Evolutionary conservation across 23 red algal genomes (phyloP), one percentile per base, ranked within the genome.

Genomic region (Gracilaria domingensis): DNA sequence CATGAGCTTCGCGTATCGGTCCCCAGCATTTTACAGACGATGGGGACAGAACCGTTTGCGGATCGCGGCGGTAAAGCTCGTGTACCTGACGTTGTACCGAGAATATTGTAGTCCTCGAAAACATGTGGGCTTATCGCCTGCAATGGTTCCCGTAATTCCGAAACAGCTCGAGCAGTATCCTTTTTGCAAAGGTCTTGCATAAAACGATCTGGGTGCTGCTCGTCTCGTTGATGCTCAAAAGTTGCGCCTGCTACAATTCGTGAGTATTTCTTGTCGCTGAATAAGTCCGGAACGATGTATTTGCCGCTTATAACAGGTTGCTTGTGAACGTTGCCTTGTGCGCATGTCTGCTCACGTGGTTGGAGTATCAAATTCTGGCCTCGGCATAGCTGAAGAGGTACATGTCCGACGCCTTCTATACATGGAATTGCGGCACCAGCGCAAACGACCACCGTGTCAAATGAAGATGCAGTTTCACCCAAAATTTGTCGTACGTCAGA

Each of bases 401-500:
- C 55, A 75, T 80, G 28, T 23, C 29, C 45, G 7, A 95, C 21
- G 5, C 76, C 83, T 66, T 53, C 11, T 35, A 95, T 81, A 17
- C 29, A 30, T 61, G 50, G 49, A 20, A 81, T 80, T 16, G 86
- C 53, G 23, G 93, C 93, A 44, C 93, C 93, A 25, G 84, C 74
- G 81, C 93, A 95, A 56, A 95, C 35, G 0, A 95, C 84, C 72
- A 95, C 83, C n/a, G 79, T 66, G n/a, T 95, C 85, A 88, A 73
- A 95, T 44, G 44, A 42, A 26, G 4, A 16, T 23, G 30, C 2
- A 18, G 12, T 2, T 7, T 53, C 54, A 44, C 86, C 72, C 45
- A 87, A 72, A 28, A 95, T 14, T 0, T 81, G 62, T 73, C 28
- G 13, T 21, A 95, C 71, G 36, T 47, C 33, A 8, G 0, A 2